phyloP scores from a whole-genome alignment of 352 stramenopile genomes.

The Phytophthora meadii region DNA sequence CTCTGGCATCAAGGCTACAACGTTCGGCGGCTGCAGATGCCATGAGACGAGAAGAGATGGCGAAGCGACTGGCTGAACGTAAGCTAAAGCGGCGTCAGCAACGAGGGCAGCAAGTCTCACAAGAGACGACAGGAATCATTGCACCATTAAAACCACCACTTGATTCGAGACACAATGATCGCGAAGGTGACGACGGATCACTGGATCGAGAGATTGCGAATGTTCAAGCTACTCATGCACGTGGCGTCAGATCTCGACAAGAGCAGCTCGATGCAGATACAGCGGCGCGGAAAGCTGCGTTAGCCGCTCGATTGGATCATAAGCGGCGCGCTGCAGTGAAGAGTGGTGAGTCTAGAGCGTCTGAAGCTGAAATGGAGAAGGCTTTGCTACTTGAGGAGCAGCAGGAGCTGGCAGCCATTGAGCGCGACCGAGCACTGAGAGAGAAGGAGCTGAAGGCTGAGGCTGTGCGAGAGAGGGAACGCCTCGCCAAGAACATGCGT shows the following conservation, averaged over 20 bases:
- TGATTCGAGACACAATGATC: not conserved
- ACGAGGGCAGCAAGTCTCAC: constrained; percentile 2
- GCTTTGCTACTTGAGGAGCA: constrained; percentile 40
- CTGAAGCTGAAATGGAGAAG: constrained; percentile 17
- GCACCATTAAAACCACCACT: not conserved
- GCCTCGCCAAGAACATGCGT: constrained; percentile 23
- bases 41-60: constrained; percentile 25
- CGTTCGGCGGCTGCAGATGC: not conserved
- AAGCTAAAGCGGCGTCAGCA: constrained; percentile 18
- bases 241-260: constrained; percentile 28
- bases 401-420: constrained; percentile 40
- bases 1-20: constrained; percentile 20
- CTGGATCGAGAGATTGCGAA: constrained; percentile 27
- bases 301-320: constrained; percentile 38
- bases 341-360: not conserved
- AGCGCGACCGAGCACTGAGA: constrained; percentile 29
- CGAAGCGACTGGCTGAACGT: constrained; percentile 24
- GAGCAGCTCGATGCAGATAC: constrained; percentile 43
- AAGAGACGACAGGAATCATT: not conserved
- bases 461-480: constrained; percentile 35
- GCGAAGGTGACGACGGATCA: constrained; percentile 30
- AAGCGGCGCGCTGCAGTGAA: constrained; percentile 33
- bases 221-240: constrained; percentile 41
- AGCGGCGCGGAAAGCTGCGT: constrained; percentile 34
- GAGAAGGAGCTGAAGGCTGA: constrained; percentile 34